These are phyloP conservation scores for Nemania sp. DNA, from an alignment of 2,329 filamentous ascomycete genomes.

Conservation along the genomic window DNA sequence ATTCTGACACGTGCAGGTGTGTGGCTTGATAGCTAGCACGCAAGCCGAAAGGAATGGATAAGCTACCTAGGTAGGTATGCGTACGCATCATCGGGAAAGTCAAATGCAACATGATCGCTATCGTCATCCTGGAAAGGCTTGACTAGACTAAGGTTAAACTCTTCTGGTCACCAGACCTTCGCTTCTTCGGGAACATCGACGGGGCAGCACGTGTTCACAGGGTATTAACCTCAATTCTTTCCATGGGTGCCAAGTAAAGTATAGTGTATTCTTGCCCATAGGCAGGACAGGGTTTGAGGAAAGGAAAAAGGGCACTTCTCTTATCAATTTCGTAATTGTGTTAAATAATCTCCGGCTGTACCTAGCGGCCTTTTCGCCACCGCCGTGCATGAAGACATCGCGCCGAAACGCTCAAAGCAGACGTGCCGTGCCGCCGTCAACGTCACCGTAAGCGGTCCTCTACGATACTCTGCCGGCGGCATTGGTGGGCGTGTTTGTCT, in stretches of 20 bases:
- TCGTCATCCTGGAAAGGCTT: not conserved
- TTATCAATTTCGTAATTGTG: slow-evolving; percentile 6
- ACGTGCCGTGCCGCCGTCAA: not conserved
- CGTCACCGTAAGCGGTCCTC: slow-evolving; percentile 14
- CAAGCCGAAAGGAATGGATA: not conserved
- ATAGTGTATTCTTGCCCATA: not conserved
- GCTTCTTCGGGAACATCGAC: not conserved
- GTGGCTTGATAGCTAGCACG: slow-evolving; percentile 21
- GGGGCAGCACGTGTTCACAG: slow-evolving; percentile 9
- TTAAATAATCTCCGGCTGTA: slow-evolving; percentile 1
- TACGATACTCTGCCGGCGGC: slow-evolving; percentile 29
- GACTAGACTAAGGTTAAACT: not conserved
- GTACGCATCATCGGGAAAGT: too few relatives aligned
- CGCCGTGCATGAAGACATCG: slow-evolving; percentile 5
- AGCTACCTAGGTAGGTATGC: too few relatives aligned
- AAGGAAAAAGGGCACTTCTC: not conserved
- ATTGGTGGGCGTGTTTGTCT: too few relatives aligned
- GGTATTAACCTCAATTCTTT: slow-evolving; percentile 1
- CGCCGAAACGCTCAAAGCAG: slow-evolving; percentile 1
- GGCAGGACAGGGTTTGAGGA: not conserved
- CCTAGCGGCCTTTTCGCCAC: not conserved
- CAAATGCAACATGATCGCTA: too few relatives aligned
- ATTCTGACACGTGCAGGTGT: slow-evolving; percentile 29
- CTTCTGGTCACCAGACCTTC: slow-evolving; percentile 18
- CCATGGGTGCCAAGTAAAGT: slow-evolving; percentile 1